Conservation (phyloP, 2,329 filamentous ascomycete species). For the Aphanocladium album region DNA sequence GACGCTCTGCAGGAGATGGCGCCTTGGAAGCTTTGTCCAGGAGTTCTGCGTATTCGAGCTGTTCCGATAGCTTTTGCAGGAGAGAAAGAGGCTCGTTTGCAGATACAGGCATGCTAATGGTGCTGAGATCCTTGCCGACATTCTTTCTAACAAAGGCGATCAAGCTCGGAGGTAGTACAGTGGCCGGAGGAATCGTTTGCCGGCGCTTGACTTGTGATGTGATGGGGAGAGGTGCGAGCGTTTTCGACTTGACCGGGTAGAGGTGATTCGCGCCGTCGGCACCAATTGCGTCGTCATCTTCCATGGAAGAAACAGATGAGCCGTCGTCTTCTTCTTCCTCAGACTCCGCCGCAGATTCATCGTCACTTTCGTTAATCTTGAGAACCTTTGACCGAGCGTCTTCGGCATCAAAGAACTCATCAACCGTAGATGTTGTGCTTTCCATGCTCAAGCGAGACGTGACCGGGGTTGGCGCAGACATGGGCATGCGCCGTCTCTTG, state of each 20-base stretch:
- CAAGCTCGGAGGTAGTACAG: conserved; percentile 77
- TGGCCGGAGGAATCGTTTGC: conserved; percentile 65
- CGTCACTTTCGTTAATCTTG: conserved; percentile 67
- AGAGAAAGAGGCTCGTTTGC: conserved; percentile 89
- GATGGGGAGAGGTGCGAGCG: conserved; percentile 71
- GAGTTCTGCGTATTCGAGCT: conserved; percentile 83
- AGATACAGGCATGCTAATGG: conserved; percentile 95
- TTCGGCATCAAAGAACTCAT: conserved; percentile 94
- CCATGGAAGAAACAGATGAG: conserved; percentile 55
- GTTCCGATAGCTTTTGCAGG: conserved; percentile 83
- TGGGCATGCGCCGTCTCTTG: conserved; percentile 65
- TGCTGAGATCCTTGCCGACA: conserved; percentile 93
- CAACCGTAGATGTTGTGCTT: conserved; percentile 62
- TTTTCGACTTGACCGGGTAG: conserved; percentile 73
- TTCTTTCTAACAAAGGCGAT: conserved; percentile 96
- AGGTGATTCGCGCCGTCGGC: conserved; percentile 58
- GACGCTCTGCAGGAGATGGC: conserved; percentile 58
- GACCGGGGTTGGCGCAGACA: conserved; percentile 43
- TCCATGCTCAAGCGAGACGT: conserved; percentile 65
- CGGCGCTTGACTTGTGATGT: conserved; percentile 60
- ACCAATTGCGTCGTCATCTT: conserved; percentile 52
- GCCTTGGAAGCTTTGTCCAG: conserved; percentile 69
- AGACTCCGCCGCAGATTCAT: conserved; percentile 50
- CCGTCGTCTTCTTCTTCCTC: conserved; percentile 54
- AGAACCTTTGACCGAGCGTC: conserved; percentile 62